phyloP scores from a whole-genome alignment of 2,329 filamentous ascomycete genomes.

The Endoconidiophora laricicola region DNA sequence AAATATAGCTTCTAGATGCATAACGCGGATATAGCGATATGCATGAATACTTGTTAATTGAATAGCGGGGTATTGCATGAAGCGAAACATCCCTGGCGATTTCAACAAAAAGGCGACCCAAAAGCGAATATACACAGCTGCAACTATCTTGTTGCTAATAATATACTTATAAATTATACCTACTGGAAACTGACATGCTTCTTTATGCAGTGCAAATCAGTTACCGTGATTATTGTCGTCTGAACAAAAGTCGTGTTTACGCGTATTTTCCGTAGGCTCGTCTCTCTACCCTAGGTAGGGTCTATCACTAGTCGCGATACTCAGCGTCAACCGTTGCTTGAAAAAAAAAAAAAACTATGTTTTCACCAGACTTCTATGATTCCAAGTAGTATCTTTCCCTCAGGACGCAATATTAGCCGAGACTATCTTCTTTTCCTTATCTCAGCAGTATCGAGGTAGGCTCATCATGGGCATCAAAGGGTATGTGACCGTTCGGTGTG shows the following conservation, averaged over 20 bases:
- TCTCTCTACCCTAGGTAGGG: too few relatives aligned
- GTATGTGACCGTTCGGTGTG: conserved; percentile 22
- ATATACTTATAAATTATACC: too few relatives aligned
- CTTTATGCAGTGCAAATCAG: neutral
- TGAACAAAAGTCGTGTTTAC: neutral
- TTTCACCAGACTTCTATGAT: too few relatives aligned
- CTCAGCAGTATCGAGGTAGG: neutral
- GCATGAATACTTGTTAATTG: neutral
- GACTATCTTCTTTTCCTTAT: neutral
- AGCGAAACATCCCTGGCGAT: neutral
- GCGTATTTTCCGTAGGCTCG: too few relatives aligned
- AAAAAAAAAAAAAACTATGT: too few relatives aligned
- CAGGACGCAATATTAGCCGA: neutral
- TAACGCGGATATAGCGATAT: neutral
- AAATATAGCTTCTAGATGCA: neutral
- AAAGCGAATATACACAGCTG: too few relatives aligned
- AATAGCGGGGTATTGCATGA: neutral
- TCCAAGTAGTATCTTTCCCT: too few relatives aligned
- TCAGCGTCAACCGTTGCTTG: too few relatives aligned
- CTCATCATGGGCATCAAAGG: conserved; percentile 48
- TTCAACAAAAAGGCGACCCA: too few relatives aligned
- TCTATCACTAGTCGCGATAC: too few relatives aligned
- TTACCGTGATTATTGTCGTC: neutral
- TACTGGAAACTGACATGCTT: too few relatives aligned
- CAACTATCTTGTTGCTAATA: too few relatives aligned